Evolutionary conservation across 495 filamentous ascomycete species (phyloP), one percentile per base, ranked within the genome.

Genomic region (Aspergillus sparsus): DNA sequence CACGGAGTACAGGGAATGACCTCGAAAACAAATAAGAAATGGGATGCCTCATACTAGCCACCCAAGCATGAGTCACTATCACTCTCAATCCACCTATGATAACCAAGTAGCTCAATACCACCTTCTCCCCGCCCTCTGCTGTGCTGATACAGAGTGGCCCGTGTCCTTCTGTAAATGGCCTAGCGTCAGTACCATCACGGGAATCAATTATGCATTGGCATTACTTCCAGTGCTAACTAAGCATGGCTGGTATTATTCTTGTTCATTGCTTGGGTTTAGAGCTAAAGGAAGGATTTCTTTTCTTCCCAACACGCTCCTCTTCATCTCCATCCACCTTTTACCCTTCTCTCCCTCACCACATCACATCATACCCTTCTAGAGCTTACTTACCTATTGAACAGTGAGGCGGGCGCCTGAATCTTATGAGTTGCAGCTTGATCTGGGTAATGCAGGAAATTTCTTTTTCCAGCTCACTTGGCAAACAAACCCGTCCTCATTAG

Each of bases 371-470:
- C 33, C 36, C 52, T n/a, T 34, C 16, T 54, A n/a, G 15, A 27
- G 13, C 15, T 31, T 54, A 39, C 18, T 41, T 42, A 55, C 52
- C 36, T 31, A 55, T 13, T 55, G 35, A 55, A 18, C 16, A 55
- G 36, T 44, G 52, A 55, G 52, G 36, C 36, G 31, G 52, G 41
- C 21, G 33, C 41, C 32, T 44, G 52, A 37, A 21, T 55, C 33
- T 11, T 7, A 58, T 27, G 21, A 37, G 15, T 8, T 36, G 44
- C 15, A 18, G 16, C 44, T n/a, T 47, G 16, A 16, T 6, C 9
- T 15, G 27, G 44, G 44, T 47, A 9, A 47, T 47, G n/a, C 44
- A 47, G 44, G 44, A 47, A 47, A 47, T 18, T 18, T 47, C 15
- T 21, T 27, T 27, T 15, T 47, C 15, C 16, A 21, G 44, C 16